Evolutionary conservation across 1,284 basidiomycete species (phyloP), one percentile per base, ranked within the genome.

Genomic region (Sutorius eximius): DNA sequence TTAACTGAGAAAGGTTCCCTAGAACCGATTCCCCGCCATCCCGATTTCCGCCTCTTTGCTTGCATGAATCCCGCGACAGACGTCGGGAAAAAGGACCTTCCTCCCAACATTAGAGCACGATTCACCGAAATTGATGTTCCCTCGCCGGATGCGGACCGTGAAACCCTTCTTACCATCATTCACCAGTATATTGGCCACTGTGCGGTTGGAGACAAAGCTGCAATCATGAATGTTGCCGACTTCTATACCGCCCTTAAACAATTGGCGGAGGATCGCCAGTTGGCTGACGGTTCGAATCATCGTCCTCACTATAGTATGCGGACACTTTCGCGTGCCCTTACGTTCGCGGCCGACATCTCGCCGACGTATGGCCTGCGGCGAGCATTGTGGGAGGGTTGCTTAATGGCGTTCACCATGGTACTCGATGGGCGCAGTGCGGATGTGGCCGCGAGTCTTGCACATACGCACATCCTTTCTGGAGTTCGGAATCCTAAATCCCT

Each of bases 11-110:
- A 95, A 68, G 97, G 96, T 1, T 91, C 95, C 30, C 74, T 98
- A 53, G 93, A 95, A 66, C 91, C 93, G 1, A 82, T 99, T 27
- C 86, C 87, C 33, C 88, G 97, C 1, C 97, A 99, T 70, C 87
- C 93, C 18, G 89, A 97, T 64, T 99, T 99, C 75, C 89, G 96
- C 27, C 77, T 99, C 9, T 99, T 99, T 66, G 95, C 95, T 2
- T 99, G 97, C 71, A 99, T 99, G 97, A 99, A 99, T 68, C 97
- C 97, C 2, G 97, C 97, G 0, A 99, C 96, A 3, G 97, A 99
- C 61, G 93, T 98, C 20, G 97, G 97, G 51, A 99, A 99, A 79
- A 96, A 95, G 66, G 96, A 98, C 65, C 85, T 99, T 1, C 93
- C 94, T 11, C 86, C 91, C 1, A 90, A 90, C 62, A 89, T 99